These are phyloP conservation scores for Zea luxurians DNA, from an alignment of 176 grass and related monocot genomes.

Conservation along the genomic window DNA sequence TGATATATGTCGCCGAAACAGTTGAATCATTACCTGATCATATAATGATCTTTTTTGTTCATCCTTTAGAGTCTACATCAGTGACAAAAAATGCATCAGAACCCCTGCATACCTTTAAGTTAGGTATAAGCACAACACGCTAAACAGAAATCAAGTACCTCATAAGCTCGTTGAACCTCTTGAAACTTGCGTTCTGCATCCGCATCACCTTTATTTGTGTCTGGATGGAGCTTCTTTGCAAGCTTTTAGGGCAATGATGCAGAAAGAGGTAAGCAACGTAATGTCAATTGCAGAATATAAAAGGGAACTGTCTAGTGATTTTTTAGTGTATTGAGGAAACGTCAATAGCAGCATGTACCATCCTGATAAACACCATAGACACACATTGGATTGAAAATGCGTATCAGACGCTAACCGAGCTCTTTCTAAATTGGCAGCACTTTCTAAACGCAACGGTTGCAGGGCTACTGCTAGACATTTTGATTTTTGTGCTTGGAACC, in stretches of 20 bases:
- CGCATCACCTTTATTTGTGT: slow-evolving; percentile 89
- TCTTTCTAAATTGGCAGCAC: not conserved
- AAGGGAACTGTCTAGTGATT: not conserved
- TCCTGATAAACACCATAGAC: not conserved
- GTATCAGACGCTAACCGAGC: not conserved
- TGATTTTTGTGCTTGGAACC: not conserved
- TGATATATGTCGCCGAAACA: not conserved
- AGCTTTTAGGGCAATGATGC: slow-evolving; percentile 53
- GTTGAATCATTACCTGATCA: slow-evolving; percentile 65
- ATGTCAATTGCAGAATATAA: not conserved
- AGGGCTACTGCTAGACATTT: not conserved
- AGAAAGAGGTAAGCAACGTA: not conserved
- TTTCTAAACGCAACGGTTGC: not conserved
- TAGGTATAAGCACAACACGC: not conserved
- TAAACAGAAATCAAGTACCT: slow-evolving; percentile 50
- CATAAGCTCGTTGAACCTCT: slow-evolving; percentile 94
- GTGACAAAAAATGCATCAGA: not conserved
- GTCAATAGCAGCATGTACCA: not conserved
- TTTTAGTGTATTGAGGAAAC: slow-evolving; percentile 10
- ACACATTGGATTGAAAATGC: not conserved
- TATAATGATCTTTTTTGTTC: slow-evolving; percentile 82
- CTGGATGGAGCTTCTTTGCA: slow-evolving; percentile 96
- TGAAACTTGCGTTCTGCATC: slow-evolving; percentile 96
- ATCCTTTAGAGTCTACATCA: slow-evolving; percentile 87
- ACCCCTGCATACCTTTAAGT: not conserved